These are phyloP conservation scores for Blastocystis sp. DNA, from an alignment of 352 stramenopile genomes.

Conservation along the genomic window DNA sequence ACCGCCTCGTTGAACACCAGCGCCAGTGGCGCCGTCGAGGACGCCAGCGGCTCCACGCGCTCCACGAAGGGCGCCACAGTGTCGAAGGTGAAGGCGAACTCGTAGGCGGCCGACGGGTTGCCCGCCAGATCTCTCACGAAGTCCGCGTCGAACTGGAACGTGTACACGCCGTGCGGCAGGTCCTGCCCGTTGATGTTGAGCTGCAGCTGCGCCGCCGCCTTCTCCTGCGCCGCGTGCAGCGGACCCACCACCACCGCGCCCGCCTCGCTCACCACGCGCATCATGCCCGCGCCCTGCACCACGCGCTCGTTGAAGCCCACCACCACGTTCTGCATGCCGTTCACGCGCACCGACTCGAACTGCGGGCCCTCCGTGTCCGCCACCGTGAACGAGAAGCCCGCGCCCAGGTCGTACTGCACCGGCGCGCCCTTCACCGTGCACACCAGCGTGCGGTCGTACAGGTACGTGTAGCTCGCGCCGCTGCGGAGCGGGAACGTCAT, in stretches of 20 bases:
- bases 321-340: not conserved
- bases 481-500: conserved; percentile 51
- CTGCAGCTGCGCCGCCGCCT: not conserved
- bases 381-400: conserved; percentile 46
- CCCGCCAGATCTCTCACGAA: conserved; percentile 41
- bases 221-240: not conserved
- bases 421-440: not conserved
- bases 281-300: not conserved
- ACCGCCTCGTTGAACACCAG: conserved; percentile 45
- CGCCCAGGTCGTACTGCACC: conserved; percentile 42
- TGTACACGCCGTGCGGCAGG: conserved; percentile 50
- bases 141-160: conserved; percentile 19
- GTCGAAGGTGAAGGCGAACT: not conserved
- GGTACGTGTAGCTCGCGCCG: conserved; percentile 48
- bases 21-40: not conserved
- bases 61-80: conserved; percentile 1
- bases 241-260: not conserved
- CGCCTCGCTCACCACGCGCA: not conserved
- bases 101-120: conserved; percentile 2
- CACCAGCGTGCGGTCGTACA: conserved; percentile 10
- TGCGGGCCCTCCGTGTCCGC: conserved; percentile 52
- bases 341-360: not conserved
- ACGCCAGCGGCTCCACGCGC: not conserved
- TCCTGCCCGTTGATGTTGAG: conserved; percentile 10
- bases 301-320: conserved; percentile 49